Conservation (phyloP, 495 filamentous ascomycete species). For the Xylaria bambusicola region DNA sequence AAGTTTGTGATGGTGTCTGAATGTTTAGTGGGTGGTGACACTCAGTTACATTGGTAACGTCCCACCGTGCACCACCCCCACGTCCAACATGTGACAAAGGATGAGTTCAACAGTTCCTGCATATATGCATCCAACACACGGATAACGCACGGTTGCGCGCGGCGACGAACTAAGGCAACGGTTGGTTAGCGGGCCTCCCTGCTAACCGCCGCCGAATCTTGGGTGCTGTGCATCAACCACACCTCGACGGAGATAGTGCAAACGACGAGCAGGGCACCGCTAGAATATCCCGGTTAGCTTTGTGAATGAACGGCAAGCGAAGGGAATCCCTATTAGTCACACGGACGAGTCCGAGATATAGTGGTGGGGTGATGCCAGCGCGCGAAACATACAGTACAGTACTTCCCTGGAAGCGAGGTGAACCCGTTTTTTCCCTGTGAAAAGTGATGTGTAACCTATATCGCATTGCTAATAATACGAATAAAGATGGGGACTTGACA, state of each 20-base stretch:
- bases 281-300: conserved; percentile 11
- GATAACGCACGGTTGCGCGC: neutral
- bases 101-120: conserved; percentile 22
- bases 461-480: conserved; percentile 9
- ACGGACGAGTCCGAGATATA: conserved; percentile 3
- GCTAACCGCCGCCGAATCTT: neutral
- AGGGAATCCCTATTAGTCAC: conserved; percentile 14
- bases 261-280: neutral
- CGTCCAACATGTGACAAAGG: conserved; percentile 28
- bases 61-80: conserved; percentile 27
- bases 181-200: no score
- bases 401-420: conserved; percentile 1
- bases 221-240: conserved; percentile 2
- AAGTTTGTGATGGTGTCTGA: conserved; percentile 5
- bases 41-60: conserved; percentile 21
- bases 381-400: neutral
- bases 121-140: conserved; percentile 8
- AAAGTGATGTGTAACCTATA: conserved; percentile 16
- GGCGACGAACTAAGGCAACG: neutral
- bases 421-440: neutral
- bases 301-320: conserved; percentile 15
- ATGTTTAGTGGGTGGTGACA: neutral
- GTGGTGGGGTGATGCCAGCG: conserved; percentile 1
- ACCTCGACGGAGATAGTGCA: neutral
- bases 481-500: conserved; percentile 12